Conservation (phyloP, 1,284 basidiomycete genomes). For the Naganishia sp. region DNA sequence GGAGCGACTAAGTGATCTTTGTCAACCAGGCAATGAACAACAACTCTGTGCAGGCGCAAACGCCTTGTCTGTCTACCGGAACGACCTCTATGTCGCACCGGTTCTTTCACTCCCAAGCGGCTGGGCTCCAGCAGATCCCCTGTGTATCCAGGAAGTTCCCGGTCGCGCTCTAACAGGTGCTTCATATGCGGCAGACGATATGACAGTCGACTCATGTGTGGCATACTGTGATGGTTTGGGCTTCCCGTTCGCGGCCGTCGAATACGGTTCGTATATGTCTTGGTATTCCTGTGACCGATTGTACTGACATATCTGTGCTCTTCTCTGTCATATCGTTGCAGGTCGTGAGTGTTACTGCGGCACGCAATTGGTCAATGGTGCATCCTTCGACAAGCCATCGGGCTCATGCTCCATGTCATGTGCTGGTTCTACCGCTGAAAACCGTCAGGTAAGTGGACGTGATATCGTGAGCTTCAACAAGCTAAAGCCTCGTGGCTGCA, state of each 20-base stretch:
- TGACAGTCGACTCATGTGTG: constrained; percentile 34
- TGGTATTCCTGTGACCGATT: neutral
- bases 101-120: constrained; percentile 34
- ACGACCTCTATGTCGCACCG: constrained; percentile 28
- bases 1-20: neutral
- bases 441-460: constrained; percentile 5
- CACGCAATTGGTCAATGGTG: constrained; percentile 40
- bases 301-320: neutral
- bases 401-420: constrained; percentile 38
- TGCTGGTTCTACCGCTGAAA: constrained; percentile 25
- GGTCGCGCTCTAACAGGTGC: constrained; percentile 39
- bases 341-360: constrained; percentile 38
- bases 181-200: constrained; percentile 31
- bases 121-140: constrained; percentile 34
- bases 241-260: constrained; percentile 40
- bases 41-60: constrained; percentile 36
- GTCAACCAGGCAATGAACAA: neutral
- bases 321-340: constrained; percentile 34
- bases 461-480: neutral
- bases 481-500: constrained; percentile 17
- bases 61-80: constrained; percentile 34
- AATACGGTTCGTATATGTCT: constrained; percentile 36
- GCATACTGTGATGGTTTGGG: constrained; percentile 36
- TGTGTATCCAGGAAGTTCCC: constrained; percentile 37
- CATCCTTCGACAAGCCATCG: constrained; percentile 29